Evolutionary conservation across 768 basidiomycete genomes (phyloP).

Genomic region (Lactarius deliciosus): DNA sequence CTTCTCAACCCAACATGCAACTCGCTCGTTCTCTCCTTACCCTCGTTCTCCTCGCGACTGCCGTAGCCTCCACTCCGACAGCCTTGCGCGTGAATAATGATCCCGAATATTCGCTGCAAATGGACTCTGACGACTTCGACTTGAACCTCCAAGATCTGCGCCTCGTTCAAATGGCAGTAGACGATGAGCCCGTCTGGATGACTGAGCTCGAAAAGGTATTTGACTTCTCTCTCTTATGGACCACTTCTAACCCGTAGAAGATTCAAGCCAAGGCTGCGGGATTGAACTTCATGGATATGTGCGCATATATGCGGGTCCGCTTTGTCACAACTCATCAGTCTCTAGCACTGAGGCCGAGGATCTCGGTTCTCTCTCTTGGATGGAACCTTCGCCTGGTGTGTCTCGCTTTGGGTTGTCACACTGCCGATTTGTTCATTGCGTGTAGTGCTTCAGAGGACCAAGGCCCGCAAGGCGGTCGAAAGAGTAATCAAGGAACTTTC

Average conservation of each 20-base stretch:
- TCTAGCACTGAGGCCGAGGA: constrained; percentile 28
- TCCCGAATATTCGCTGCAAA: constrained; percentile 12
- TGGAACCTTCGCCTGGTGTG: background rate
- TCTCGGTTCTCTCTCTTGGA: constrained; percentile 12
- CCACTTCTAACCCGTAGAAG: constrained; percentile 39
- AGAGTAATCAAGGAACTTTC: constrained; percentile 67
- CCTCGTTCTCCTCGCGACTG: constrained; percentile 15
- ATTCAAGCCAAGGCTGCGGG: constrained; percentile 77
- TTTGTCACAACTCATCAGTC: constrained; percentile 19
- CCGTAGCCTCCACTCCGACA: constrained; percentile 11
- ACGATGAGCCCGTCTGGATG: constrained; percentile 71
- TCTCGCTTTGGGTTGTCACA: background rate
- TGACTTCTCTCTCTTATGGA: constrained; percentile 4
- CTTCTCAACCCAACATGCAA: constrained; percentile 19
- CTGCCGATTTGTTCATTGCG: constrained; percentile 33
- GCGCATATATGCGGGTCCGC: constrained; percentile 33
- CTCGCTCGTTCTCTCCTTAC: constrained; percentile 3
- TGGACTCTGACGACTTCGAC: constrained; percentile 38
- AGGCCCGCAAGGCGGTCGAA: constrained; percentile 56
- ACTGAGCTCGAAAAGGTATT: constrained; percentile 86
- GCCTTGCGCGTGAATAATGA: constrained; percentile 17
- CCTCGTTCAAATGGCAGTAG: constrained; percentile 69
- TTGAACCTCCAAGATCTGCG: constrained; percentile 71
- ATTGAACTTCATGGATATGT: constrained; percentile 87
- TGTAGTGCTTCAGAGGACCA: constrained; percentile 58